Conservation (phyloP, 192 early-diverging fungal genomes). For the Linnemannia hyalina region DNA sequence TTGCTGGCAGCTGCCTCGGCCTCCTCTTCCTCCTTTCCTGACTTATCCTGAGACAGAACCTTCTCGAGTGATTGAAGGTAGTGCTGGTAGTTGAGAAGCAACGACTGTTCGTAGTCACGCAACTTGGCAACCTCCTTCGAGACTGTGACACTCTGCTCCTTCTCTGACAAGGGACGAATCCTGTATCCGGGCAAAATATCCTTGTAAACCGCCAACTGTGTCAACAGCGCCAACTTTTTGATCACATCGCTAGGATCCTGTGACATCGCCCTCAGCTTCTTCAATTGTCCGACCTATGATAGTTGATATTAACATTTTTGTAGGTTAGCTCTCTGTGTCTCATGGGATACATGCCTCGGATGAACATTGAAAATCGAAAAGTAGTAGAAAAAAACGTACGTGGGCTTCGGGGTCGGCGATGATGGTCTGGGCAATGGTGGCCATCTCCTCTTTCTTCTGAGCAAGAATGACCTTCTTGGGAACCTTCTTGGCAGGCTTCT, state of each 20-base stretch:
- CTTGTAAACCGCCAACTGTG: slow-evolving; percentile 93
- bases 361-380: not conserved
- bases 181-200: slow-evolving; percentile 97
- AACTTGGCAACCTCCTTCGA: slow-evolving; percentile 93
- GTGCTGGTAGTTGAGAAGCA: slow-evolving; percentile 86
- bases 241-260: slow-evolving; percentile 74
- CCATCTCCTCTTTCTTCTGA: slow-evolving; percentile 84
- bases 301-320: not conserved
- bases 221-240: slow-evolving; percentile 83
- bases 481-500: slow-evolving; percentile 58
- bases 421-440: slow-evolving; percentile 79
- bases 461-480: slow-evolving; percentile 70
- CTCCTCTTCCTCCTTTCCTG: slow-evolving; percentile 46
- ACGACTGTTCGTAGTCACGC: slow-evolving; percentile 86
- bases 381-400: slow-evolving; percentile 39
- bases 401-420: slow-evolving; percentile 88
- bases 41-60: slow-evolving; percentile 37
- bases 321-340: not conserved
- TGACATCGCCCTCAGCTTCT: slow-evolving; percentile 74
- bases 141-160: slow-evolving; percentile 81
- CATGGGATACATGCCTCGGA: not conserved
- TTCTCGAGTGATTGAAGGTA: slow-evolving; percentile 86
- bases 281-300: slow-evolving; percentile 72
- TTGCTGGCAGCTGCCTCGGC: not conserved
- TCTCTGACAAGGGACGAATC: slow-evolving; percentile 88